Evolutionary conservation across 2,329 filamentous ascomycete species (phyloP), one percentile per base, ranked within the genome.

Genomic region (Aspergillus ochraceoroseus): DNA sequence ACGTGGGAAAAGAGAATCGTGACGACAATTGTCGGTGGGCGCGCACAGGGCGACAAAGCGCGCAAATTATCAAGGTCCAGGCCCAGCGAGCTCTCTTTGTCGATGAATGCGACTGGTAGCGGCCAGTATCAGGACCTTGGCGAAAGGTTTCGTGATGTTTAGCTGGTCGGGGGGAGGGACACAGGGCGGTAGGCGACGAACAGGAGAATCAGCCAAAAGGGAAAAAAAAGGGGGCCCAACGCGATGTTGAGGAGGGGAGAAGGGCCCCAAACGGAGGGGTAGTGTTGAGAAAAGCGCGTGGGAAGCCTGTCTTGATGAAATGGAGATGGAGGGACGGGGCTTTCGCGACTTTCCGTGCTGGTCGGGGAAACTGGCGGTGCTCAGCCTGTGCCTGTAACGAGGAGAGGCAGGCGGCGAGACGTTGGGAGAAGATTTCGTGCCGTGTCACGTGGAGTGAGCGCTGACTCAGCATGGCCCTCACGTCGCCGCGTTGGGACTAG

Each of bases 361-460:
- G 55, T 56, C 59, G 54, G 58, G 58, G 57, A 58, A 59, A 58
- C 60, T 63, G 61, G 57, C 56, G 51, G 58, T 57, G 60, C 58
- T 61, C 55, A 55, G 55, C 55, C 49, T 52, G 48, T 53, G 48
- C 45, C 53, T 48, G 54, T 54, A 53, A 59, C 52, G 53, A 55
- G 53, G 58, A 57, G 54, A 55, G 56, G 54, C 49, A 56, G 52
- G 50, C 53, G 50, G 55, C 49, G 53, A 55, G 49, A 51, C 48
- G 48, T 51, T 53, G 51, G 52, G 57, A 60, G 58, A 58, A 59
- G 56, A 61, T 61, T 57, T 62, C 51, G 45, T 41, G 39, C 43
- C 31, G 38, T 12, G 32, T 52, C 51, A 62, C 54, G 58, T 59
- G 51, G 33, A 15, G 18, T 32, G 1, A 2, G 5, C 9, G 47